Evolutionary conservation across 805 yeast genomes (phyloP), one percentile per base, ranked within the genome.

Genomic region (Kodamaea restingae): DNA sequence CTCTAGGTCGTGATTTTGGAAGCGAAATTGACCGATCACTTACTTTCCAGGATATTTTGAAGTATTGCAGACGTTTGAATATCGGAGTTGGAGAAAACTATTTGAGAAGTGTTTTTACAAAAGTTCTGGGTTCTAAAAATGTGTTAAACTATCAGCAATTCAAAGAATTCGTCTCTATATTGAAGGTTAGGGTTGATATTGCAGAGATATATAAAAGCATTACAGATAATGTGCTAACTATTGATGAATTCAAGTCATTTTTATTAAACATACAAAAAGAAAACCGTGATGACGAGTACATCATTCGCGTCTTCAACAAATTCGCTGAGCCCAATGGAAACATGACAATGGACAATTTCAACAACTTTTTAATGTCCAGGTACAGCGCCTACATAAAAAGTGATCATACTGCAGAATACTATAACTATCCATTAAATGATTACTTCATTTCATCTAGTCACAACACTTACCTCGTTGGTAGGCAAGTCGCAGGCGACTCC

Each of bases 401-500:
- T 10, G 18, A 26, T 7, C 27, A 28, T 10, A 18, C 35, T 9
- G 21, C 33, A 14, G 24, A 15, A 9, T 67, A 66, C 42, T 65
- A 50, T 37, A 41, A 48, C 15, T 51, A 55, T 30, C 98, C 98
- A 0, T 54, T 93, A 26, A 86, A 79, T 54, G 91, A 90, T 50
- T 93, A 95, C 57, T 88, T 67, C 54, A 84, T 95, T 21, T 88
- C 96, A 0, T 87, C 97, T 0, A 88, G 97, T 0, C 99, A 93
- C 58, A 93, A 93, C 56, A 93, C 98, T 0, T 93, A 93, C 53
- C 66, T 93, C 3, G 61, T 80, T 18, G 98, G 98, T 0, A 71
- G 93, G 27, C 98, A 93, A 54, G 74, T 86, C 12, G 95, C 81
- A 2, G 95, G 93, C 15, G 80, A 76, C 3, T 83, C 96, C 0